Evolutionary conservation across 345 rosid genomes (phyloP).

Genomic region (Microcos paniculata): DNA sequence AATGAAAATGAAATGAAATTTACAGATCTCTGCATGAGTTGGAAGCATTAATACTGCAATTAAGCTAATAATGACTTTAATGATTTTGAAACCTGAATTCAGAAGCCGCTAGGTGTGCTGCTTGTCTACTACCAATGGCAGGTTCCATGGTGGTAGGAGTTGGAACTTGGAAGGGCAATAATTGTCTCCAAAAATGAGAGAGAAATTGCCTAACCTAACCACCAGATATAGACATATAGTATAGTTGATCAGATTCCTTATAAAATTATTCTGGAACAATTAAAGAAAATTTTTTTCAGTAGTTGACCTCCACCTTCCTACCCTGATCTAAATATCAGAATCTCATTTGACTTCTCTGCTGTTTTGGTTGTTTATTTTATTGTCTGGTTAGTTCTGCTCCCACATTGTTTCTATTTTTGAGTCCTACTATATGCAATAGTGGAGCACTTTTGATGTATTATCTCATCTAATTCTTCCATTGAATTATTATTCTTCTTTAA

Average conservation of each 20-base stretch:
- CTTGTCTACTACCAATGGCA: slow-evolving; percentile 21
- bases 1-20: not conserved
- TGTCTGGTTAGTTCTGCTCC: not conserved
- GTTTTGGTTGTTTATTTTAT: slow-evolving; percentile 1
- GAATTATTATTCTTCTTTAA: slow-evolving; percentile 2
- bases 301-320: slow-evolving; percentile 35
- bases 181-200: slow-evolving; percentile 17
- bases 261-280: slow-evolving; percentile 17
- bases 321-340: slow-evolving; percentile 38
- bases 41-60: not conserved
- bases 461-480: not conserved
- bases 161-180: slow-evolving; percentile 10
- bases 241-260: slow-evolving; percentile 33
- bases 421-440: not conserved
- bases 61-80: not conserved
- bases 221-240: slow-evolving; percentile 17
- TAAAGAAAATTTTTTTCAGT: slow-evolving; percentile 3
- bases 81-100: not conserved
- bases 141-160: slow-evolving; percentile 7
- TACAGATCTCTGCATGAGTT: not conserved
- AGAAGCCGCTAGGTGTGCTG: slow-evolving; percentile 8
- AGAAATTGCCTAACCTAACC: slow-evolving; percentile 4
- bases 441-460: slow-evolving; percentile 7
- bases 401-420: not conserved
- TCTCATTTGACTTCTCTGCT: slow-evolving; percentile 41